Base-by-base conservation (phyloP, 148 eudicot genomes). In the Limonium bicolor region DNA sequence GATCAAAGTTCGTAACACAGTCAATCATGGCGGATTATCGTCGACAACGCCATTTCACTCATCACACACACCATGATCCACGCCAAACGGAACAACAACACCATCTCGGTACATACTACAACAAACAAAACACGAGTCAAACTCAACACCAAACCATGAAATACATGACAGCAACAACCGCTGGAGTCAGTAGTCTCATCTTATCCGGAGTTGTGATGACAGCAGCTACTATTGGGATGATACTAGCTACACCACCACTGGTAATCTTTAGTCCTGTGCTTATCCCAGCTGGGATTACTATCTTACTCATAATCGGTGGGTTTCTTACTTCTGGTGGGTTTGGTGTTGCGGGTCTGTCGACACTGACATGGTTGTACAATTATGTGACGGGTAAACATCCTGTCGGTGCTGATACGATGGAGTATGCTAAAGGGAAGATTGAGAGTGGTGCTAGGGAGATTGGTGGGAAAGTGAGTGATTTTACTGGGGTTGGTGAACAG, bases 111-210 rank as follows among this genome's bases (percentile, higher is more conserved):
- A n/a, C n/a, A n/a, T n/a, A n/a, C n/a, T n/a, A n/a, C n/a, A n/a
- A n/a, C n/a, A n/a, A n/a, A n/a, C n/a, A n/a, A n/a, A n/a, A n/a
- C n/a, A n/a, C n/a, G n/a, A n/a, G n/a, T n/a, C n/a, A n/a, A n/a
- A n/a, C n/a, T n/a, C n/a, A n/a, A n/a, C n/a, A n/a, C n/a, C 61
- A 40, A 43, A 12, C 29, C 30, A 43, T 43, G 27, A 43, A 43
- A 31, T 13, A 23, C 1, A 31, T 31, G 4, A 43, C 47, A 6
- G 47, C 47, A 6, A 31, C 28, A 4, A 43, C 47, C 0, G 31
- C 27, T 4, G 47, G 30, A 9, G 3, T 43, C 1, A 2, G 19
- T n/a, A 23, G 47, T 31, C 30, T 43, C 0, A 20, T 20, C 18
- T 20, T 43, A 4, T 43, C 47, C 29, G 47, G 47, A 5, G 2